Evolutionary conservation across 2,329 filamentous ascomycete species (phyloP), one percentile per base, ranked within the genome.

Genomic region (Lecanicillium sp.): DNA sequence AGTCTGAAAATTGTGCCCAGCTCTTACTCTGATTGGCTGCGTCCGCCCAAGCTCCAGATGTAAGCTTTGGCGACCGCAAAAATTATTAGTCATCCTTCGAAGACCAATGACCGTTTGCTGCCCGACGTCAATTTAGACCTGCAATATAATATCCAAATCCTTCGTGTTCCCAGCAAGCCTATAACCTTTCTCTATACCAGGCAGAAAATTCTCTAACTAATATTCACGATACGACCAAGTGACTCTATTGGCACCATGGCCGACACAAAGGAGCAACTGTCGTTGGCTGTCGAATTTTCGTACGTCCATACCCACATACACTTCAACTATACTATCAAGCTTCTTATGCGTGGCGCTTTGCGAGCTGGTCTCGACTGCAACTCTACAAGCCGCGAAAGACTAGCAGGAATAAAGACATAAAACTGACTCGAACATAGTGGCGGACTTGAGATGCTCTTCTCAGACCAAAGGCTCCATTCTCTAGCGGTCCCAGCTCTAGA

Each of bases 401-500:
- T n/a, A n/a, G n/a, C n/a, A n/a, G n/a, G 27, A 30, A 9, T 30
- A 8, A 30, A 30, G 8, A 30, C 27, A n/a, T n/a, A 30, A 8
- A 30, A 41, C 21, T 41, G 17, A 29, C 21, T 30, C 10, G 49
- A 49, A 50, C 49, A 38, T 57, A 90, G 93, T 55, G 93, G 93
- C 53, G 93, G 93, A 19, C 79, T 98, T 15, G 93, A 98, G 70
- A 86, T 95, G 71, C 83, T 98, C 55, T 98, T 98, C 69, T 81
- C 84, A 26, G 85, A 95, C 63, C 74, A 89, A 67, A 80, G 84
- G 48, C 85, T 82, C 57, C 87, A 91, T 63, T 69, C 74, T 19
- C 64, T 98, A 38, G 68, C 74, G 3, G 66, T 97, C 35, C 88
- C 91, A 17, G 68, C 77, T 24, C 74, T 62, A 48, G 77, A 83